Percentiles rank a stretch among this genome's conserved stretches.
phyloP scores from a whole-genome alignment of 352 stramenopile genomes.

The Blastocystis hominis region DNA sequence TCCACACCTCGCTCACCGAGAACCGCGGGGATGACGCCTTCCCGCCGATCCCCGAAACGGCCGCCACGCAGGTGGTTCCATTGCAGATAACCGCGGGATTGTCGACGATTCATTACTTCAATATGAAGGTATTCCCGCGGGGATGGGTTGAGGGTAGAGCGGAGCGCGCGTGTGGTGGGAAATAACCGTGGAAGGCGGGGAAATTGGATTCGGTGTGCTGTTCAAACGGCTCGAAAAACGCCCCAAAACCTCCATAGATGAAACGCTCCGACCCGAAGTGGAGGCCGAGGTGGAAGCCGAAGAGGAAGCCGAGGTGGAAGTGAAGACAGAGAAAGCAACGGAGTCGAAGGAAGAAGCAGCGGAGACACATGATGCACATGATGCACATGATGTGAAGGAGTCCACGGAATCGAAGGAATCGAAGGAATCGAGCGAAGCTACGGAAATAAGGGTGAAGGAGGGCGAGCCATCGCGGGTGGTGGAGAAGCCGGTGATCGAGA shows the following conservation, averaged over 20 bases:
- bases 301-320: background rate
- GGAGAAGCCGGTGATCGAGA: background rate
- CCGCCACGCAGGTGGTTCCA: background rate
- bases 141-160: background rate
- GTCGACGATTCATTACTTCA: constrained; percentile 24
- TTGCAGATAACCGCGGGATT: background rate
- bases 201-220: constrained; percentile 34
- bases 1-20: constrained; percentile 6
- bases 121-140: background rate
- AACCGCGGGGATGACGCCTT: background rate
- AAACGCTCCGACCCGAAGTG: background rate
- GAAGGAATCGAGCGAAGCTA: background rate
- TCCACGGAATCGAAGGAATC: background rate
- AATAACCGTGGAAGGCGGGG: background rate
- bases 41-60: background rate
- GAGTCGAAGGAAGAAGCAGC: background rate
- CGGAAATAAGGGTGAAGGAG: too few species aligned
- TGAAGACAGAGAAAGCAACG: background rate
- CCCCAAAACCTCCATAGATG: background rate
- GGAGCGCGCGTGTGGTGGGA: constrained; percentile 47
- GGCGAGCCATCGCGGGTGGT: background rate
- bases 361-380: background rate
- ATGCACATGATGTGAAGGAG: background rate
- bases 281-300: background rate
- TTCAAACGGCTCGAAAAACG: background rate